Percentiles rank a stretch among this genome's conserved stretches.
Evolutionary conservation across 257 asterid species (phyloP).

Genomic region (Cinchona pubescens): DNA sequence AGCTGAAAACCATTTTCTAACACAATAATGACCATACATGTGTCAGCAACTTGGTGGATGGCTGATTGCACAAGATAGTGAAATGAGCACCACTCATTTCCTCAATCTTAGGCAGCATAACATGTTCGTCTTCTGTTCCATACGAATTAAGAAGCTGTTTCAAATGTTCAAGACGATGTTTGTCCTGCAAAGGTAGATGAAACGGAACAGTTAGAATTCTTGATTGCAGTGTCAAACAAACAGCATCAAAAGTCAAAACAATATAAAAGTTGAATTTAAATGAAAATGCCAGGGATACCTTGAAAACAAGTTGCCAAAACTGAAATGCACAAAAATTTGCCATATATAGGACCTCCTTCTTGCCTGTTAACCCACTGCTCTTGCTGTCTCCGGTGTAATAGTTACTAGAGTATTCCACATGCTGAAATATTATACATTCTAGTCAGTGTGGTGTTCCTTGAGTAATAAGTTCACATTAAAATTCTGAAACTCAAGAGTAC

Average conservation of each 20-base stretch:
- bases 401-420: slow-evolving; percentile 46
- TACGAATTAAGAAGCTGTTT: slow-evolving; percentile 42
- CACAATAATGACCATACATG: slow-evolving; percentile 50
- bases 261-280: neutral
- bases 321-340: slow-evolving; percentile 75
- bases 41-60: slow-evolving; percentile 63
- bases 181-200: slow-evolving; percentile 54
- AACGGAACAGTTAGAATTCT: slow-evolving; percentile 15
- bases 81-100: slow-evolving; percentile 87
- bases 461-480: slow-evolving; percentile 14
- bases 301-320: slow-evolving; percentile 84
- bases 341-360: slow-evolving; percentile 60
- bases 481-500: slow-evolving; percentile 36
- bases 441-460: slow-evolving; percentile 26
- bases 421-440: slow-evolving; percentile 31
- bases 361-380: slow-evolving; percentile 53
- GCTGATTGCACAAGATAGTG: slow-evolving; percentile 84
- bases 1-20: slow-evolving; percentile 5
- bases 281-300: slow-evolving; percentile 41
- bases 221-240: slow-evolving; percentile 13
- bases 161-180: slow-evolving; percentile 55
- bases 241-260: neutral
- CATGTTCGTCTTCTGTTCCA: slow-evolving; percentile 30
- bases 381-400: slow-evolving; percentile 48
- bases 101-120: slow-evolving; percentile 43